Conservation (phyloP, 495 filamentous ascomycete genomes). For the Neurospora sp. region DNA sequence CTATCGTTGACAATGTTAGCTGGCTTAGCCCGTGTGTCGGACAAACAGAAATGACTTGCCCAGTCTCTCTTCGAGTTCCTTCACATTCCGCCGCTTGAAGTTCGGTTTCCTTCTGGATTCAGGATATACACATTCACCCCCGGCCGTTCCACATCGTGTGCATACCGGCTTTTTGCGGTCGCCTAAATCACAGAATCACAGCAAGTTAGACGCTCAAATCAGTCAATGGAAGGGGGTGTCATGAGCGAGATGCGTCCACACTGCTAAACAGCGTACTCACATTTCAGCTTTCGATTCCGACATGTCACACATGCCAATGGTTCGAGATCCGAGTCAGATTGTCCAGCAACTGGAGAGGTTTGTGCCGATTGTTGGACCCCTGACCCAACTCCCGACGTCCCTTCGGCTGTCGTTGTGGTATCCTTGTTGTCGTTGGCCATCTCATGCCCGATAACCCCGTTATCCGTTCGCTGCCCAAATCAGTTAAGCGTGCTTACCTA, state of each 20-base stretch:
- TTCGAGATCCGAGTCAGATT: constrained; percentile 5
- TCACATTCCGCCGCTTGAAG: constrained; percentile 80
- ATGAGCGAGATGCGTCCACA: not conserved
- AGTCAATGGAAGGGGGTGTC: not conserved
- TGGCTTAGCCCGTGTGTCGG: not conserved
- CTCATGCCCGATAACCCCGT: not conserved
- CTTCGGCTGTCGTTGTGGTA: not conserved
- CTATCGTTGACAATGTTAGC: constrained; percentile 13
- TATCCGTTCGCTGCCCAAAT: not conserved
- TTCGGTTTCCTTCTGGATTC: constrained; percentile 79
- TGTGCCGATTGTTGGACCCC: not conserved
- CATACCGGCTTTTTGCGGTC: constrained; percentile 61
- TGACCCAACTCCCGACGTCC: not conserved
- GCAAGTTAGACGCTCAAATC: not conserved
- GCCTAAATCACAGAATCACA: constrained; percentile 11
- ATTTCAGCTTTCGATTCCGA: constrained; percentile 53
- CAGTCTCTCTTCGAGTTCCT: constrained; percentile 70
- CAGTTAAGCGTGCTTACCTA: not conserved
- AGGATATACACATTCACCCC: constrained; percentile 69
- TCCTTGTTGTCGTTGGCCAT: not conserved
- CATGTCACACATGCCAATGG: constrained; percentile 47
- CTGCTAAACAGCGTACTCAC: constrained; percentile 16
- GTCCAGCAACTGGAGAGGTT: not conserved
- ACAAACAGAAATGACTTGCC: constrained; percentile 34
- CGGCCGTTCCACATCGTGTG: constrained; percentile 58